Evolutionary conservation across 2,329 filamentous ascomycete species (phyloP).

Genomic region (Chrysoporthe austroafricana): DNA sequence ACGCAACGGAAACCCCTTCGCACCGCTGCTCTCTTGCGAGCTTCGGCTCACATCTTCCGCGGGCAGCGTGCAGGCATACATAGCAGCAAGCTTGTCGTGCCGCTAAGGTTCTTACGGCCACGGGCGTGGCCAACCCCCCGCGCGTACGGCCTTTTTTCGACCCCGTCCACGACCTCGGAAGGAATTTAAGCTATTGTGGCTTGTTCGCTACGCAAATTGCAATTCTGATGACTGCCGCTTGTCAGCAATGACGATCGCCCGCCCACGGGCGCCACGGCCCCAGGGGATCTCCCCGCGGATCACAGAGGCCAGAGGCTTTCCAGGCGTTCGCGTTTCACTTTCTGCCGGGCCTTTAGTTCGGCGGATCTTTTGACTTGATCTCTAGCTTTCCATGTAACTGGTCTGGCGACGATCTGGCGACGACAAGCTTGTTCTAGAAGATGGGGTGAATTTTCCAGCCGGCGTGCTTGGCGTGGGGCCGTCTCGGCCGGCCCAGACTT

Average conservation of each 20-base stretch:
- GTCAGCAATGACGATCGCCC: neutral
- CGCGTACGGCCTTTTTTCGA: no score
- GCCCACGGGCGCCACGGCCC: neutral
- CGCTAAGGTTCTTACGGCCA: neutral
- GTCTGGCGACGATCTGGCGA: neutral
- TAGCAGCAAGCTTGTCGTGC: no score
- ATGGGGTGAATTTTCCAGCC: neutral
- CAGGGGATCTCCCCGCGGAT: neutral
- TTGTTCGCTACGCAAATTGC: neutral
- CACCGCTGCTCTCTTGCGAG: constrained; percentile 1
- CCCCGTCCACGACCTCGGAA: neutral
- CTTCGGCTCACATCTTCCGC: neutral
- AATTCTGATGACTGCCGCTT: constrained; percentile 7
- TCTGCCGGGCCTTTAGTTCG: neutral
- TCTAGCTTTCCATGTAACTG: neutral
- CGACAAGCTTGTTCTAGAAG: neutral
- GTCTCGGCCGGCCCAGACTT: neutral
- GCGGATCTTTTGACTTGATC: neutral
- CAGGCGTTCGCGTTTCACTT: neutral
- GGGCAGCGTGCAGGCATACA: neutral
- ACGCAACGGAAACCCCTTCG: constrained; percentile 19
- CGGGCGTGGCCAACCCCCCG: neutral
- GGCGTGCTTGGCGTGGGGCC: neutral
- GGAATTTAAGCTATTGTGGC: neutral
- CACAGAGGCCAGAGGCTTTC: neutral